These are phyloP conservation scores for Brassica cretica DNA, from an alignment of 345 rosid genomes.

Conservation along the genomic window DNA sequence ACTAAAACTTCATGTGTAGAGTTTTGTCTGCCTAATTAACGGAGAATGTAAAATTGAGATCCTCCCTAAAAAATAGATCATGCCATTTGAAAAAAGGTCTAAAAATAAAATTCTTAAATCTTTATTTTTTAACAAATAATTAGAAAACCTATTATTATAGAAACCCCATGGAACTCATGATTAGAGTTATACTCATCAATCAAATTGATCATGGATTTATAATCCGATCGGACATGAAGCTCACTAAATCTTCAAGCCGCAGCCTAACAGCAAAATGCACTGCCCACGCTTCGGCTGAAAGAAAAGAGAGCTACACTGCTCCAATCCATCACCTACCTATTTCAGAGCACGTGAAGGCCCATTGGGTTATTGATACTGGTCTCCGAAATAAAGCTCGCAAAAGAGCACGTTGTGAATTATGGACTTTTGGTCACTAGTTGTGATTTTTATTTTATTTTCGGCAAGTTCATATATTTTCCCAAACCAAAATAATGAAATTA, in stretches of 20 bases:
- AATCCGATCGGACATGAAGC: neutral
- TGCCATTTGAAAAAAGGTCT: neutral
- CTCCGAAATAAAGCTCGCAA: neutral
- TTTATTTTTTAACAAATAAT: neutral
- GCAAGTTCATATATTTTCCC: neutral
- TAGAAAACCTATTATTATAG: neutral
- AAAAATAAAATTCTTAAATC: neutral
- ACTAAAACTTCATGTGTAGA: neutral
- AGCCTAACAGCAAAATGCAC: neutral
- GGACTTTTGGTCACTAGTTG: neutral
- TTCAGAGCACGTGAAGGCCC: conserved; percentile 6
- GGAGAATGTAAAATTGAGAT: conserved; percentile 8
- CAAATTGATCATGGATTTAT: neutral
- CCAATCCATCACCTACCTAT: neutral
- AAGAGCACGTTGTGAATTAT: neutral
- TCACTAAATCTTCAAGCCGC: neutral
- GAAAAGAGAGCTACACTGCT: neutral
- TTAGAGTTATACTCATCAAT: neutral
- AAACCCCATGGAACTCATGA: neutral
- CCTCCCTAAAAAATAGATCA: neutral
- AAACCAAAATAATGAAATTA: neutral
- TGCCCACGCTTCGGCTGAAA: neutral
- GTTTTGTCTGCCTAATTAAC: neutral
- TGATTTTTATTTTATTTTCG: neutral
- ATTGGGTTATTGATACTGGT: neutral